Evolutionary conservation across 2,329 filamentous ascomycete species (phyloP), one percentile per base, ranked within the genome.

Genomic region (Lachnellula subtilissima): DNA sequence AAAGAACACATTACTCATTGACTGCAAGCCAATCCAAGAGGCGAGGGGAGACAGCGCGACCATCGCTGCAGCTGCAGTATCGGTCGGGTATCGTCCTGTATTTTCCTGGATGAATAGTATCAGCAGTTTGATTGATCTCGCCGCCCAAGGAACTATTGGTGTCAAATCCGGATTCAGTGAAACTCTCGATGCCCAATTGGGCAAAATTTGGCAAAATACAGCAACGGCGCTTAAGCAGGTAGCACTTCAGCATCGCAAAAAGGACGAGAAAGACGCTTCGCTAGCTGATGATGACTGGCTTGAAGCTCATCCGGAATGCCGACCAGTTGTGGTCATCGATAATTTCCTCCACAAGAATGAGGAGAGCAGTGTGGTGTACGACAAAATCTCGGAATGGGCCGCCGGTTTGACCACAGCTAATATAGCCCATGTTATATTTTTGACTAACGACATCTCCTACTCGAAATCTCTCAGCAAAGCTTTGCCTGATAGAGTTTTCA

Each of bases 91-190:
- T 69, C 81, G 89, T 8, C 94, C 94, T 0, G 85, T 99, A 0
- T 99, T 99, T 71, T 95, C 90, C 0, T 97, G 92, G 89, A 88
- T 95, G 74, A 97, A 97, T 72, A 96, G 86, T 67, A 84, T 97
- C 62, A 96, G 89, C 73, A 96, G 91, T 70, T 83, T 97, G 74
- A 79, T 96, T 61, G 94, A 97, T 65, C 81, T 97, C 39, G 94
- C 93, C 22, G 90, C 94, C 1, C 93, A 97, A 70, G 89, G 92
- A 64, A 94, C 94, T 12, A 96, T 93, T 19, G 93, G 93, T 12
- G 89, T 95, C 56, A 97, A 97, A 73, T 89, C 91, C 5, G 92
- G 92, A 7, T 96, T 97, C 69, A 95, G 90, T 0, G 93, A 97
- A 70, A 97, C 91, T 0, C 76, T 97, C 28, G 93, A 97, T 68